Base-by-base conservation (phyloP, 164 flowering plant species). In the Stephania japonica region DNA sequence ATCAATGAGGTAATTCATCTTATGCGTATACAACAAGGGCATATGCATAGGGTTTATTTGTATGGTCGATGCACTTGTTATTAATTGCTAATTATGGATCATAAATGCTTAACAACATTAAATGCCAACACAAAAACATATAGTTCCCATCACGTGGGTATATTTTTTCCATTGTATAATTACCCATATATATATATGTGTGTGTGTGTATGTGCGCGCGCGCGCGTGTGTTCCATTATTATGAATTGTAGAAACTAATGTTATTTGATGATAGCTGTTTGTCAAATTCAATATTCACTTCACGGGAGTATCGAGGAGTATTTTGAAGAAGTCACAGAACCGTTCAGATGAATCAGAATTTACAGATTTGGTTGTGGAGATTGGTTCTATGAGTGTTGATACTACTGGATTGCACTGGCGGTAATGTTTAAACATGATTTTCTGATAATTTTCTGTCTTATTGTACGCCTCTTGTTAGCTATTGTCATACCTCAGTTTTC, bases 231-330 rank as follows among this genome's bases (percentile, higher is more conserved):
- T 8, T 64, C 2, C 71, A 75, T 65, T 59, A 67, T 43, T 24
- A 53, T 10, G 44, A 70, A 53, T 67, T 27, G 24, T 41, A 6
- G 63, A 9, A 21, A 70, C 71, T 68, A 42, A 69, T 75, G 21
- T 32, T 70, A 38, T 72, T 3, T 73, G 59, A 67, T 6, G 47
- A 74, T 90, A 95, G 99, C 89, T 95, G 67, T 95, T 93, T 83
- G 91, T 95, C 79, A 95, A 89, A 77, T 95, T 86, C 90, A 95
- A 95, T 84, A 93, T 95, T 73, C 86, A 89, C 77, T 93, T 95
- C 74, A 82, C 90, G 67, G 99, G 98, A 78, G 80, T 95, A 68
- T 87, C 98, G 56, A 87, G 76, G 84, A 89, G 80, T 83, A 82
- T 91, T 71, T 88, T 89, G 71, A 81, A 67, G 80, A 74, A 76